These are phyloP conservation scores for Candida sp. DNA, from an alignment of 1,139 yeast species.

Conservation along the genomic window DNA sequence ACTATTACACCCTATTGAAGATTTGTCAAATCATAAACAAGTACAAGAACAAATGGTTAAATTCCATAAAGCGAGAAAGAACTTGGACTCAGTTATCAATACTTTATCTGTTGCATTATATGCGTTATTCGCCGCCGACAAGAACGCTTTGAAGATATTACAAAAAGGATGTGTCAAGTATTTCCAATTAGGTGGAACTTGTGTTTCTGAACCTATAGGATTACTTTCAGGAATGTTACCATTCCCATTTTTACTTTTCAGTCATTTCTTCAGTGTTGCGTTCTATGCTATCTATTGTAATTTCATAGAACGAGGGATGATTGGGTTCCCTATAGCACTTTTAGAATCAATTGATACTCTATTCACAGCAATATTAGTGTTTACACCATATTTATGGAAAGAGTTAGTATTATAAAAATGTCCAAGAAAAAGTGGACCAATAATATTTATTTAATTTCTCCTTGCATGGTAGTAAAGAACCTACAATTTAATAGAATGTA, in stretches of 20 bases:
- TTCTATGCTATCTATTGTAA: conserved; percentile 76
- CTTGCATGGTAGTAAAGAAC: neutral
- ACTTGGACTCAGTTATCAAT: conserved; percentile 79
- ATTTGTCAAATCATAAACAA: conserved; percentile 53
- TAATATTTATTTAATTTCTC: too few relatives aligned
- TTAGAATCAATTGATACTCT: conserved; percentile 67
- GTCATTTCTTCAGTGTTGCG: conserved; percentile 89
- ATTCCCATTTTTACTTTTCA: conserved; percentile 67
- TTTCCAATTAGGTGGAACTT: conserved; percentile 80
- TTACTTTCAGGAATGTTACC: conserved; percentile 82
- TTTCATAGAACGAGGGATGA: conserved; percentile 59
- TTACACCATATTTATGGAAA: conserved; percentile 68
- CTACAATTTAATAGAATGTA: neutral
- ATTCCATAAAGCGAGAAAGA: conserved; percentile 78
- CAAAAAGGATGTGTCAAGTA: conserved; percentile 90
- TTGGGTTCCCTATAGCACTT: conserved; percentile 72
- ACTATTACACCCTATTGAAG: conserved; percentile 59
- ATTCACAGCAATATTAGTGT: conserved; percentile 71
- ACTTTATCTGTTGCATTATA: conserved; percentile 89
- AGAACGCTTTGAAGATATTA: conserved; percentile 56
- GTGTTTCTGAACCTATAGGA: conserved; percentile 76
- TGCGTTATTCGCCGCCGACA: conserved; percentile 86
- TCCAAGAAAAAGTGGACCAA: too few relatives aligned
- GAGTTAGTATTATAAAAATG: conserved; percentile 27
- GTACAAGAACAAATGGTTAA: conserved; percentile 54